phyloP scores from a whole-genome alignment of 805 yeast genomes.

The Yarrowia osloensis region DNA sequence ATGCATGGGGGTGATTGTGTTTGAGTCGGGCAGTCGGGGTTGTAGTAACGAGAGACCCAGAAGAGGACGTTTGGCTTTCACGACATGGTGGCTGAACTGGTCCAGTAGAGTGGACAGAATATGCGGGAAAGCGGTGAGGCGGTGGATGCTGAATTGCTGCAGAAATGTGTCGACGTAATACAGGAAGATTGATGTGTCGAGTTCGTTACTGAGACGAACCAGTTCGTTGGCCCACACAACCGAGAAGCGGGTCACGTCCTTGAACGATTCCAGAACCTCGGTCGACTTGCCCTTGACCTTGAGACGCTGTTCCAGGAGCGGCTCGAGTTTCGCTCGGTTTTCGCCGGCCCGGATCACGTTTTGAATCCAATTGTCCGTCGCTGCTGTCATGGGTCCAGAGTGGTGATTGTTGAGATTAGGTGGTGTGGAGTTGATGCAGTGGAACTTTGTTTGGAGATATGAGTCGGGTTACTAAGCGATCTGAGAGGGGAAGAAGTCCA shows the following conservation, averaged over 20 bases:
- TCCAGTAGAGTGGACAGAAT: constrained; percentile 3
- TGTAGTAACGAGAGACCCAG: constrained; percentile 4
- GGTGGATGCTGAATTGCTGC: background rate
- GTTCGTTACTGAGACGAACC: background rate
- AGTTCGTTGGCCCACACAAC: constrained; percentile 24
- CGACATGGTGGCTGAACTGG: background rate
- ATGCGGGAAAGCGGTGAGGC: background rate
- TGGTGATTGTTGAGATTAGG: background rate
- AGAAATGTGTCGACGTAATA: constrained; percentile 9
- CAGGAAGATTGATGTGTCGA: constrained; percentile 3
- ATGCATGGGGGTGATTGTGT: constrained; percentile 27
- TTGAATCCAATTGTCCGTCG: constrained; percentile 5
- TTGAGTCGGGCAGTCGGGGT: background rate
- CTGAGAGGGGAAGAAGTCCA: too few species aligned
- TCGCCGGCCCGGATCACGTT: background rate
- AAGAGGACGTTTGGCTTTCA: background rate
- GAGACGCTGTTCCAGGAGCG: background rate
- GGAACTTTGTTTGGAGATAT: background rate
- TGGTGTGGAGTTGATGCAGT: constrained; percentile 4
- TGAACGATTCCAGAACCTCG: constrained; percentile 12
- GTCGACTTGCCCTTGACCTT: constrained; percentile 3
- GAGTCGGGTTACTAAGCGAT: background rate
- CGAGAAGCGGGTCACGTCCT: constrained; percentile 1
- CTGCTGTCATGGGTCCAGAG: background rate
- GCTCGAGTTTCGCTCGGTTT: background rate